These are phyloP conservation scores for Yarrowia sp. DNA, from an alignment of 805 yeast genomes.

Conservation along the genomic window DNA sequence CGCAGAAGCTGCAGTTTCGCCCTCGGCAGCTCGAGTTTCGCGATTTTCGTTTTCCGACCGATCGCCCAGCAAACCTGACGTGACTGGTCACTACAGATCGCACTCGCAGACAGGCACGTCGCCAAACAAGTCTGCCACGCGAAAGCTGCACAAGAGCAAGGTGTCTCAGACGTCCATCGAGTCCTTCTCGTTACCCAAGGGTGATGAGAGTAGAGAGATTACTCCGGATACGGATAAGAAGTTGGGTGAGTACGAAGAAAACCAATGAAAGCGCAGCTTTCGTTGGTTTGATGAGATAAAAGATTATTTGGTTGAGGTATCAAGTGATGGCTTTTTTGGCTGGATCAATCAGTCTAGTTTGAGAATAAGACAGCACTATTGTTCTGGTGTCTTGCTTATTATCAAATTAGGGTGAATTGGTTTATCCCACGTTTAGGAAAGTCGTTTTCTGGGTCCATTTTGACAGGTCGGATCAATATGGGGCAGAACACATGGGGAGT, in stretches of 20 bases:
- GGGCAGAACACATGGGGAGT: too few relatives aligned
- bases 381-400: too few relatives aligned
- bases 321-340: too few relatives aligned
- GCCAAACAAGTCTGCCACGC: constrained; percentile 21
- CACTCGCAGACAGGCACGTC: constrained; percentile 27
- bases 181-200: constrained; percentile 34
- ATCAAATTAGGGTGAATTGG: too few relatives aligned
- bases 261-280: background rate
- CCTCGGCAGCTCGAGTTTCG: background rate
- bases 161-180: constrained; percentile 33
- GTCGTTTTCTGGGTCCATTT: too few relatives aligned
- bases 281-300: too few relatives aligned
- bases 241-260: constrained; percentile 20
- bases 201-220: constrained; percentile 2
- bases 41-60: constrained; percentile 36
- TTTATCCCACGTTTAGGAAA: too few relatives aligned
- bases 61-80: constrained; percentile 13
- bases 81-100: constrained; percentile 33
- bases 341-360: too few relatives aligned
- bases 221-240: background rate
- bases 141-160: constrained; percentile 28
- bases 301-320: too few relatives aligned
- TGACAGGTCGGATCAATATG: too few relatives aligned
- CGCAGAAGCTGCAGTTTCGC: too few relatives aligned
- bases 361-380: too few relatives aligned